phyloP scores from a whole-genome alignment of 768 basidiomycete genomes.

The Leccinum incarnatum region DNA sequence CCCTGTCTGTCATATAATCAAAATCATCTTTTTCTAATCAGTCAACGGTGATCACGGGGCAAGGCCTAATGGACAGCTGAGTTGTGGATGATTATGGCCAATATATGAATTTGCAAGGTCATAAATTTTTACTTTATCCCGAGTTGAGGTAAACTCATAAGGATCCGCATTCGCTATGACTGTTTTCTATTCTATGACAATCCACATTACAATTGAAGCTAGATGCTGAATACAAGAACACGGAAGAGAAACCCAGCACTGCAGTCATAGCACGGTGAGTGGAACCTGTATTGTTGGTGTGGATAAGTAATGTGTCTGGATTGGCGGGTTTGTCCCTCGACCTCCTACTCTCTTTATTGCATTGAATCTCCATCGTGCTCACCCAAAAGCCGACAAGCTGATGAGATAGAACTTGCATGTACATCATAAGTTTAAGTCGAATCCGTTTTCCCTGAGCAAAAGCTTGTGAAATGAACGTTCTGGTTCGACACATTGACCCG shows the following conservation, averaged over 20 bases:
- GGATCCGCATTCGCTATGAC: neutral
- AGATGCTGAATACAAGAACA: neutral
- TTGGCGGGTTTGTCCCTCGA: neutral
- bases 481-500: neutral
- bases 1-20: neutral
- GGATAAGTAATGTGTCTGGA: neutral
- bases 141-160: slow-evolving; percentile 7
- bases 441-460: neutral
- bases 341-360: neutral
- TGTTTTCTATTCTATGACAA: slow-evolving; percentile 2
- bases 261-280: slow-evolving; percentile 8
- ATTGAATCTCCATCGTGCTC: neutral
- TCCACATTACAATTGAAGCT: neutral
- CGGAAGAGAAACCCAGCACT: neutral
- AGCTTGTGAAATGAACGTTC: neutral
- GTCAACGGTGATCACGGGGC: neutral
- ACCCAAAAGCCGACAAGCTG: neutral
- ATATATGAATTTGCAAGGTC: slow-evolving; percentile 5
- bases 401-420: too few species aligned
- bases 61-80: neutral
- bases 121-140: neutral
- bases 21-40: slow-evolving; percentile 2
- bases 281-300: neutral
- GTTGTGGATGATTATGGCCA: neutral
- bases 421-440: neutral